Evolutionary conservation across 2,329 filamentous ascomycete genomes (phyloP), one percentile per base, ranked within the genome.

Genomic region (Claviceps arundinis): DNA sequence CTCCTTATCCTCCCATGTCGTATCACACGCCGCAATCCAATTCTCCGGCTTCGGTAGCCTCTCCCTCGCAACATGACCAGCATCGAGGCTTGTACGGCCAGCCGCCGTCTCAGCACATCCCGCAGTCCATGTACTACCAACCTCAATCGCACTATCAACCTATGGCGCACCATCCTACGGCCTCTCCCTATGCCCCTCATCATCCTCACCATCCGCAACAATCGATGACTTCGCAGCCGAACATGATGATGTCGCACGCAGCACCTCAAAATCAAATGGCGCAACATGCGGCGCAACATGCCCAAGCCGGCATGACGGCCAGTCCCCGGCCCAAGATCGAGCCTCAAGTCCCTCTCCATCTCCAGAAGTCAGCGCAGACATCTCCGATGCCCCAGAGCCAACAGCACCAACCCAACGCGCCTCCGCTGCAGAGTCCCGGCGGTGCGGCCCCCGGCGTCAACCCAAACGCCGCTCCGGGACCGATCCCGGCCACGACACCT

Each of bases 11-110:
- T 60, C 88, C 89, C 55, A 95, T 95, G 65, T 77, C 76, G 37
- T 96, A 96, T 67, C 88, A 96, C 68, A 94, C 90, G 17, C 89
- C 90, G 52, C 90, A 96, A 72, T 95, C 90, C 52, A 95, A 91
- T 69, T 95, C 91, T 52, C 91, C 91, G 48, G 88, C 89, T 41
- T 95, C 90, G 49, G 90, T 96, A 61, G 87, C 90, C 57, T 96
- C 91, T 37, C 85, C 89, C 22, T 88, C 89, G 53, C 79, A 82
- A 52, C 89, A 95, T 69, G 91, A 97, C 64, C 88, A 91, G 64
- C 88, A 95, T 71, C 78, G 90, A 60, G 84, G 82, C 61, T 80
- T 97, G 65, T 97, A 96, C 68, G 84, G 81, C 38, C 86, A 90
- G 62, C 84, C 85, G 49, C 73, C 82, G 40, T 81, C 85, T 52